Conservation (phyloP, 768 basidiomycete genomes). For the Rubroboletus satanas region DNA sequence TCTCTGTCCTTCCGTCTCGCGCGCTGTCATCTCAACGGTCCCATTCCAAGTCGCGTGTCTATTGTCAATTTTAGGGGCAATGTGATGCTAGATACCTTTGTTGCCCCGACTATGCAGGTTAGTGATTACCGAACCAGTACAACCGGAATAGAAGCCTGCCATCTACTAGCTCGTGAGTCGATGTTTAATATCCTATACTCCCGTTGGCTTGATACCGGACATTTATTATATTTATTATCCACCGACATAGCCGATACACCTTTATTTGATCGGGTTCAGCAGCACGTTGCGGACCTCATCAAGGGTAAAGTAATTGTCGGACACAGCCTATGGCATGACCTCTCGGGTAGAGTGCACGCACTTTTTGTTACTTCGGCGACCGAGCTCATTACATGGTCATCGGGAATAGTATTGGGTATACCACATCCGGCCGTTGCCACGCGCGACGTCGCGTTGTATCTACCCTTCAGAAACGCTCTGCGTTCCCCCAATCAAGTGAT, state of each 20-base stretch:
- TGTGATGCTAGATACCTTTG: slow-evolving; percentile 58
- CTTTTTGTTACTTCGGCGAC: background rate
- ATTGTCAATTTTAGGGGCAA: slow-evolving; percentile 58
- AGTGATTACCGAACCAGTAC: slow-evolving; percentile 69
- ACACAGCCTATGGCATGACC: slow-evolving; percentile 76
- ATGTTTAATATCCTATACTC: background rate
- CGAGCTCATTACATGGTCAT: slow-evolving; percentile 14
- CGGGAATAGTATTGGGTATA: slow-evolving; percentile 63
- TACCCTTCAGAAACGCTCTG: slow-evolving; percentile 74
- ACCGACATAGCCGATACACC: slow-evolving; percentile 35
- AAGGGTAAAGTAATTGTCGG: slow-evolving; percentile 72
- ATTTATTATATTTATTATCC: background rate
- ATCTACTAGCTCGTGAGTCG: slow-evolving; percentile 39
- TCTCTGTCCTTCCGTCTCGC: slow-evolving; percentile 2
- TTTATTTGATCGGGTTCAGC: slow-evolving; percentile 63
- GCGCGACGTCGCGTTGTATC: slow-evolving; percentile 75
- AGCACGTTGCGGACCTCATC: slow-evolving; percentile 59
- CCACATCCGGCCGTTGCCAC: slow-evolving; percentile 76
- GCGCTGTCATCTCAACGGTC: slow-evolving; percentile 6
- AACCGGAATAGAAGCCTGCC: slow-evolving; percentile 49
- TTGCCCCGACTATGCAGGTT: slow-evolving; percentile 61
- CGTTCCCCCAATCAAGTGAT: slow-evolving; percentile 62
- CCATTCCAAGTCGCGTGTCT: slow-evolving; percentile 43
- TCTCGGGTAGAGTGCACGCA: slow-evolving; percentile 52
- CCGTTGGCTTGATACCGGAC: background rate